Conservation (phyloP, 257 asterid species). For the Nicotiana tomentosiformis region DNA sequence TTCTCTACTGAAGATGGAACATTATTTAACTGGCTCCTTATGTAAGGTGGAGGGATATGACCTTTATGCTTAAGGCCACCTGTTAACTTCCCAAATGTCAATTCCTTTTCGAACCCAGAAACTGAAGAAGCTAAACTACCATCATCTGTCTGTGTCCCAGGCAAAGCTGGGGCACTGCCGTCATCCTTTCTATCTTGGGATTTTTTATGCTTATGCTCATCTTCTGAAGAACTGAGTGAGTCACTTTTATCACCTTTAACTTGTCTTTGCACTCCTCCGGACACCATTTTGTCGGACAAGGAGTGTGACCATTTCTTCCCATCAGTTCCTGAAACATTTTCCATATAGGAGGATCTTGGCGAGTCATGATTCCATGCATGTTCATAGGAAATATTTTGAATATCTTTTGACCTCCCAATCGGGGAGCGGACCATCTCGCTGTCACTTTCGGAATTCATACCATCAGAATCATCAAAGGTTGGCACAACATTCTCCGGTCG, state of each 20-base stretch:
- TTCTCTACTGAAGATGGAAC: constrained; percentile 27
- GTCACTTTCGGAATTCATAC: constrained; percentile 50
- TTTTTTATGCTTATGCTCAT: constrained; percentile 2
- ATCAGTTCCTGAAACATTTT: constrained; percentile 21
- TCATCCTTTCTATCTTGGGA: constrained; percentile 6
- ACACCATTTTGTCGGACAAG: constrained; percentile 32
- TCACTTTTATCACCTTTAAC: constrained; percentile 16
- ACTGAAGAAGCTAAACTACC: constrained; percentile 12
- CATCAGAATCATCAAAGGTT: constrained; percentile 66
- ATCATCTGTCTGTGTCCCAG: constrained; percentile 11
- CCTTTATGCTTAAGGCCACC: constrained; percentile 89
- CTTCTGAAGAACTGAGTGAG: not conserved
- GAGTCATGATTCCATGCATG: constrained; percentile 17
- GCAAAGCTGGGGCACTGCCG: not conserved
- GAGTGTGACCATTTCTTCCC: constrained; percentile 17
- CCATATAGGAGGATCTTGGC: constrained; percentile 18
- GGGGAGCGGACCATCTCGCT: constrained; percentile 23
- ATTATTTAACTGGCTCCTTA: constrained; percentile 32
- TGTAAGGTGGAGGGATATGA: constrained; percentile 40
- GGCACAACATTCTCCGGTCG: constrained; percentile 30
- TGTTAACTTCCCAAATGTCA: constrained; percentile 64
- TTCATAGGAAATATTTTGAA: constrained; percentile 12
- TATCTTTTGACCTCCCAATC: constrained; percentile 17
- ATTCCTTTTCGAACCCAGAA: constrained; percentile 32
- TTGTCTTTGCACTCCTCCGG: constrained; percentile 14